These are phyloP conservation scores for Diaporthe destruens DNA, from an alignment of 2,329 filamentous ascomycete species.

Conservation along the genomic window DNA sequence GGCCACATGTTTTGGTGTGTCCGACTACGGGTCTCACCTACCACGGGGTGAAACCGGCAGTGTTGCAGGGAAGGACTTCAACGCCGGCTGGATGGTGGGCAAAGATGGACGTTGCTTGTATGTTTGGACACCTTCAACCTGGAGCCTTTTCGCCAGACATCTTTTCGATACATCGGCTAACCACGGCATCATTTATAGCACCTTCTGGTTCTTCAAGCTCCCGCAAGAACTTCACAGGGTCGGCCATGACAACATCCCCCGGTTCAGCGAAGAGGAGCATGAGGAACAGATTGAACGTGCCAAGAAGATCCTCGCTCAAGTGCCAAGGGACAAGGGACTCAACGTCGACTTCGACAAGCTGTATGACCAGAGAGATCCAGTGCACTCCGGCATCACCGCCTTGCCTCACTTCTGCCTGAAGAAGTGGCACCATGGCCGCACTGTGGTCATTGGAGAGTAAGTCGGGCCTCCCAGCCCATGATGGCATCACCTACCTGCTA, in stretches of 20 bases:
- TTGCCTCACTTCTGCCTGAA: constrained; percentile 51
- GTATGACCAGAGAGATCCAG: not conserved
- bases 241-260: constrained; percentile 37
- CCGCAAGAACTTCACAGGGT: not conserved
- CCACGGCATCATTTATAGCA: not conserved
- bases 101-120: constrained; percentile 18
- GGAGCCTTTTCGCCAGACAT: fast-evolving
- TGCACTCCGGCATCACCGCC: constrained; percentile 49
- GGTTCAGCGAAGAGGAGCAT: constrained; percentile 40
- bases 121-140: not conserved
- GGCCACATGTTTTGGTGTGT: constrained; percentile 19
- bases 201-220: not conserved
- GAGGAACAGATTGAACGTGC: not conserved
- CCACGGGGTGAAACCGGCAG: constrained; percentile 7
- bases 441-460: constrained; percentile 50
- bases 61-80: not conserved
- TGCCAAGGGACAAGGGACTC: constrained; percentile 34
- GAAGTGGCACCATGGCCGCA: constrained; percentile 50
- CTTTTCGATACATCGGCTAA: not conserved
- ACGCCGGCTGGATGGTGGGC: constrained; percentile 5
- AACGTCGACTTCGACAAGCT: constrained; percentile 41
- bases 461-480: not conserved
- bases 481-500: not conserved
- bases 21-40: constrained; percentile 5
- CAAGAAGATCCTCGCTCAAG: constrained; percentile 10